Evolutionary conservation across 2,329 filamentous ascomycete species (phyloP), one percentile per base, ranked within the genome.

Genomic region (Corinectria fuckeliana): DNA sequence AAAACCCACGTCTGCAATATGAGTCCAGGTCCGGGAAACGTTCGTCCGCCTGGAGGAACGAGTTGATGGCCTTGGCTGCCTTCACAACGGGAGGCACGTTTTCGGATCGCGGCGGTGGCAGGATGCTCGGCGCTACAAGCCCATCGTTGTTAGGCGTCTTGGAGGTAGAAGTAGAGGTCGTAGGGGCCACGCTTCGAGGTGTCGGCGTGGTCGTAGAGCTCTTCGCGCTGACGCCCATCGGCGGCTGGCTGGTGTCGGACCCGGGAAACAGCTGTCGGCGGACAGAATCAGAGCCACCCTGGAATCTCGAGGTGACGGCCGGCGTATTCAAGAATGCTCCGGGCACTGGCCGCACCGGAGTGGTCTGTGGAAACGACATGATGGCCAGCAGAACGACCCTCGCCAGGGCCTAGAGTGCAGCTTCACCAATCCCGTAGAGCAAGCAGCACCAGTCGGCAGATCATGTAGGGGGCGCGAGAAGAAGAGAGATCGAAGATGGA

Each of bases 21-120:
- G 87, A 90, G 75, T 98, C 94, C 16, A 99, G 81, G 64, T 96
- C 92, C 6, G 93, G 93, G 72, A 92, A 99, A 72, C 87, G 87
- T 69, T 88, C 87, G 72, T 98, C 94, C 59, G 84, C 82, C 59
- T 86, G 82, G 42, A 98, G 80, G 42, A 91, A 89, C 65, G 88
- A 85, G 76, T 96, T 96, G 75, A 99, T 89, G 18, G 91, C 93
- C 65, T 83, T 85, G 45, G 93, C 92, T 18, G 92, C 95, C 76
- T 92, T 91, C 66, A 91, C 85, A 60, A 96, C 85, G 0, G 91
- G 90, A 42, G 86, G 87, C 45, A 90, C 72, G 57, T 77, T 75
- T 41, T 80, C 78, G 10, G 72, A 74, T 60, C 83, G 81, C 54
- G 78, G 76, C 63, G 82, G 78, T 30, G 81, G 79, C 38, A 76